Percentiles rank a stretch among this genome's conserved stretches.
Conservation (phyloP, 192 early-diverging fungal genomes). For the Anaeromyces robustus region DNA sequence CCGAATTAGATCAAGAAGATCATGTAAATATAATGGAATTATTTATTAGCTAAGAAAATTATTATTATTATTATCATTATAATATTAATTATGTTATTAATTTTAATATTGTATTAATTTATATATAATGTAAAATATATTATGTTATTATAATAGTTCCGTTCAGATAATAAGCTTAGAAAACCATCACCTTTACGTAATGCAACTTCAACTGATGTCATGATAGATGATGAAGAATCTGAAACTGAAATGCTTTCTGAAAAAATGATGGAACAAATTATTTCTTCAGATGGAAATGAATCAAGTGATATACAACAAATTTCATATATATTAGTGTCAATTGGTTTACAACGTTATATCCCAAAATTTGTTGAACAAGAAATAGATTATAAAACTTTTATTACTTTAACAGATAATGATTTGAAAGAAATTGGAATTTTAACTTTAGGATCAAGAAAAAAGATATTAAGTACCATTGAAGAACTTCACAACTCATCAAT, state of each 20-base stretch:
- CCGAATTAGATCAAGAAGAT: neutral
- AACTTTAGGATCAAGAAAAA: constrained; percentile 29
- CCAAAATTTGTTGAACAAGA: constrained; percentile 26
- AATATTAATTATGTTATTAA: too few relatives aligned
- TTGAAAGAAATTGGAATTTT: constrained; percentile 27
- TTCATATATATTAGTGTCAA: neutral
- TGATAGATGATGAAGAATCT: neutral
- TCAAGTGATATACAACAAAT: neutral
- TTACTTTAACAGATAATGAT: constrained; percentile 23
- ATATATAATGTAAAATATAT: too few relatives aligned
- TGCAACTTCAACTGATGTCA: neutral
- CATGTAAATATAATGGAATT: neutral
- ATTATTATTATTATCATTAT: too few relatives aligned
- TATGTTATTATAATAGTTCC: neutral
- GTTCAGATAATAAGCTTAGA: neutral
- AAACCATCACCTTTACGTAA: neutral
- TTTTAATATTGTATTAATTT: too few relatives aligned
- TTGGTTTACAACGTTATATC: neutral
- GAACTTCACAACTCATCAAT: too few relatives aligned
- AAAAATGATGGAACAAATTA: neutral
- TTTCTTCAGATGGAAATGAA: neutral
- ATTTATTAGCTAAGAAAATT: too few relatives aligned
- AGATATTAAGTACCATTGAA: constrained; percentile 21
- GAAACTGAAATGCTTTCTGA: neutral
- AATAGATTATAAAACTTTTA: constrained; percentile 25